Evolutionary conservation across 2,329 filamentous ascomycete genomes (phyloP).

Genomic region (Neonectria ditissima): DNA sequence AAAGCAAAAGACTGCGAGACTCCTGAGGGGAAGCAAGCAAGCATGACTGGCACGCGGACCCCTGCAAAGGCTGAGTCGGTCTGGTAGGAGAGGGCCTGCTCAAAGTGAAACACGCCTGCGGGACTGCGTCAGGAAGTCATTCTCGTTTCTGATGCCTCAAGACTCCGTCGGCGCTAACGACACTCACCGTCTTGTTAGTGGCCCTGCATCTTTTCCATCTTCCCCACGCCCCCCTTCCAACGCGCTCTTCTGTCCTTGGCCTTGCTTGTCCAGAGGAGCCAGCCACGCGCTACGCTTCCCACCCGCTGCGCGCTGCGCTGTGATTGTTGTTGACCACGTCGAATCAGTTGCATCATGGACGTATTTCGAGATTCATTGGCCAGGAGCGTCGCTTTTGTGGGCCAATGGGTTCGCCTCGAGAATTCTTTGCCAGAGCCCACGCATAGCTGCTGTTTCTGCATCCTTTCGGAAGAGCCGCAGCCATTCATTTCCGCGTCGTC

Average conservation of each 20-base stretch:
- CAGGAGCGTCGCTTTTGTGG: slow-evolving; percentile 26
- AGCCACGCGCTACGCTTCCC: slow-evolving; percentile 26
- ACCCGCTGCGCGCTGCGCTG: no score
- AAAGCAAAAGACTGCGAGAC: slow-evolving; percentile 12
- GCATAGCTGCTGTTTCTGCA: neutral
- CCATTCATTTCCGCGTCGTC: neutral
- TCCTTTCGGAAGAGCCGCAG: neutral
- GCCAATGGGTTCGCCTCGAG: slow-evolving; percentile 21
- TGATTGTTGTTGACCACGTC: slow-evolving; percentile 33
- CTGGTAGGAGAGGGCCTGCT: slow-evolving; percentile 44
- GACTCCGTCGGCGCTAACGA: slow-evolving; percentile 50
- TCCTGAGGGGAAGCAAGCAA: slow-evolving; percentile 20
- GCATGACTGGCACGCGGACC: slow-evolving; percentile 38
- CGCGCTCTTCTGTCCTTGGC: slow-evolving; percentile 11
- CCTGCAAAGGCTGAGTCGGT: slow-evolving; percentile 43
- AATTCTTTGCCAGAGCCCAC: neutral
- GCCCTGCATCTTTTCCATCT: neutral
- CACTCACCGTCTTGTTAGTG: slow-evolving; percentile 41
- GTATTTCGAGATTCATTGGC: slow-evolving; percentile 28
- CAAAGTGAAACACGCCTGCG: slow-evolving; percentile 63
- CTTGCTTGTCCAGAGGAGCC: neutral
- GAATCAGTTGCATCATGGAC: slow-evolving; percentile 32
- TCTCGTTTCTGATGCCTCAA: slow-evolving; percentile 47
- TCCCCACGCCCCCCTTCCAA: slow-evolving; percentile 37
- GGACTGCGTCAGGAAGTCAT: slow-evolving; percentile 61